Evolutionary conservation across 495 filamentous ascomycete species (phyloP).

Genomic region (Glarea lozoyensis): DNA sequence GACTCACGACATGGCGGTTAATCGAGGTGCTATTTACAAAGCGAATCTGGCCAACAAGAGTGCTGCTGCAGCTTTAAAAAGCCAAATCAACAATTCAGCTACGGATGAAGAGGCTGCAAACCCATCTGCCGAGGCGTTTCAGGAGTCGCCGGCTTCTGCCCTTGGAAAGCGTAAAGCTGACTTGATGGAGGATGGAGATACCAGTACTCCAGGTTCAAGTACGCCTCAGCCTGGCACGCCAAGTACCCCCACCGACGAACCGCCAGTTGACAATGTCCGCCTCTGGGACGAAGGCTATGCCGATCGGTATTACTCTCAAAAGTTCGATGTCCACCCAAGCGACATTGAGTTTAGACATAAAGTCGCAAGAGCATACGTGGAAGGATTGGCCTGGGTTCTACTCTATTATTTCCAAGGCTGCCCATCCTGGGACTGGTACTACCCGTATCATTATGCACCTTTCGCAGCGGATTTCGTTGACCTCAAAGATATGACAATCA

Average conservation of each 20-base stretch:
- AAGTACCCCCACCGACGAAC: constrained; percentile 43
- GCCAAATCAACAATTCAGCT: constrained; percentile 43
- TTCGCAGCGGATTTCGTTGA: constrained; percentile 94
- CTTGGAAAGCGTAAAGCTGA: constrained; percentile 49
- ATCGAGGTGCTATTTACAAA: constrained; percentile 62
- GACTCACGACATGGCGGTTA: constrained; percentile 85
- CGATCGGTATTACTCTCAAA: constrained; percentile 94
- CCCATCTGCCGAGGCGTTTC: background rate
- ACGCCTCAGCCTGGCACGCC: constrained; percentile 39
- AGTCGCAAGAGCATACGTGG: constrained; percentile 88
- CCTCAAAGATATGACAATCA: constrained; percentile 64
- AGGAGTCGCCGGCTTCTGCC: constrained; percentile 26
- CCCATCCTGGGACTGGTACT: constrained; percentile 98
- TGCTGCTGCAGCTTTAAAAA: constrained; percentile 83
- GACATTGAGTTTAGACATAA: constrained; percentile 83
- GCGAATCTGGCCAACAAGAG: constrained; percentile 89
- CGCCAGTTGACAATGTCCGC: constrained; percentile 68
- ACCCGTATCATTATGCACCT: constrained; percentile 95
- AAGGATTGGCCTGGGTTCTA: constrained; percentile 96
- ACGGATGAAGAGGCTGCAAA: constrained; percentile 1
- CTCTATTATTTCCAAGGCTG: constrained; percentile 97
- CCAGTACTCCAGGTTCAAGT: constrained; percentile 48
- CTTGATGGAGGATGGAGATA: constrained; percentile 48
- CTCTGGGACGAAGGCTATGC: constrained; percentile 95
- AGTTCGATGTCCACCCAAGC: constrained; percentile 77